These are phyloP conservation scores for Gonium pectorale DNA, from an alignment of 139 green algal species.

Conservation along the genomic window DNA sequence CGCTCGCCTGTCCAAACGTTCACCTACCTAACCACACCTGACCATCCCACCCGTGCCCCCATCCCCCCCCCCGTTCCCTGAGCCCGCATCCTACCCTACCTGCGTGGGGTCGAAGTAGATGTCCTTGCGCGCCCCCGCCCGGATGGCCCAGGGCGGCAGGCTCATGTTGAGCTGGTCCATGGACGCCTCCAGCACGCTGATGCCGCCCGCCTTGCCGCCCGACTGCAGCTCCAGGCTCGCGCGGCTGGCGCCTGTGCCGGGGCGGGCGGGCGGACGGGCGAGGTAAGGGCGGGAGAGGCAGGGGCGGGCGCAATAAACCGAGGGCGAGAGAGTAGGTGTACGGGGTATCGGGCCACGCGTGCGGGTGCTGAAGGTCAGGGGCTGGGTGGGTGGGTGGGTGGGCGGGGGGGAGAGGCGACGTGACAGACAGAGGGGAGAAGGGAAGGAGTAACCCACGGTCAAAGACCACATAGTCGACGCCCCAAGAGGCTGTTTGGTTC, in stretches of 20 bases:
- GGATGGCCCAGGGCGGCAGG: constrained; percentile 86
- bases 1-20: too few relatives aligned
- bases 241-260: constrained; percentile 11
- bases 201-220: neutral
- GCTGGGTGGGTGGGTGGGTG: neutral
- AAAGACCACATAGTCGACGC: too few relatives aligned
- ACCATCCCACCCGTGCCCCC: neutral
- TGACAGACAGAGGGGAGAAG: too few relatives aligned
- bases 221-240: neutral
- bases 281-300: too few relatives aligned
- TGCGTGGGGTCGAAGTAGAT: constrained; percentile 91
- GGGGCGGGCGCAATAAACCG: too few relatives aligned
- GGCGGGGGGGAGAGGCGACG: too few relatives aligned
- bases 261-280: neutral
- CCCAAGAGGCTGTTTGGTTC: too few relatives aligned
- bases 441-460: too few relatives aligned
- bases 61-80: neutral
- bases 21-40: too few relatives aligned
- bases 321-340: too few relatives aligned
- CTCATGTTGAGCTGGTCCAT: constrained; percentile 80
- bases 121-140: constrained; percentile 82
- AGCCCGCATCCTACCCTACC: constrained; percentile 32
- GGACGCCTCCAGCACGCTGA: constrained; percentile 54
- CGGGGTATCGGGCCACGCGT: too few relatives aligned
- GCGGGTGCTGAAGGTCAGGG: too few relatives aligned